Conservation (phyloP, 257 asterid genomes). For the Mentha longifolia region DNA sequence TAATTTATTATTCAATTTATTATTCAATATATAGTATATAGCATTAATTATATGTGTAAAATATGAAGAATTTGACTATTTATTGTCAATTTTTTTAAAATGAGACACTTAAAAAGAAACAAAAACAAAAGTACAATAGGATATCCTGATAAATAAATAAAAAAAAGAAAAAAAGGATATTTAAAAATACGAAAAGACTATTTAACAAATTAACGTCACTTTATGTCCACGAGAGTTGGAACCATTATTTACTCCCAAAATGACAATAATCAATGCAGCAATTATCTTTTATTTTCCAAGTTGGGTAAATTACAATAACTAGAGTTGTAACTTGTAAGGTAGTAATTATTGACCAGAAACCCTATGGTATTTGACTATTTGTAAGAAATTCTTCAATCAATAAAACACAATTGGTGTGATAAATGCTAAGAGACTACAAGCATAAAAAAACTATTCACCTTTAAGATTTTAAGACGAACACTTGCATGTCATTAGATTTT, state of each 20-base stretch:
- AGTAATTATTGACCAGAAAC: background rate
- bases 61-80: no score
- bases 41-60: no score
- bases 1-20: no score
- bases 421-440: background rate
- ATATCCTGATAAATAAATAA: no score
- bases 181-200: no score
- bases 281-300: background rate
- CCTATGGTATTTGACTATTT: slow-evolving; percentile 1
- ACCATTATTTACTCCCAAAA: background rate
- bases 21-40: no score
- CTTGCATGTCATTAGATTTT: background rate
- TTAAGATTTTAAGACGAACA: slow-evolving; percentile 7
- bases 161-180: no score
- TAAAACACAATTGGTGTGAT: background rate
- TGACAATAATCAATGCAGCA: background rate
- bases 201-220: no score
- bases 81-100: no score
- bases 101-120: no score
- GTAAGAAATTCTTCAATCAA: background rate
- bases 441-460: background rate
- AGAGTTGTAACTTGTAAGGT: background rate
- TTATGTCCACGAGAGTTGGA: no score
- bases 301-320: background rate
- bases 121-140: no score